phyloP scores from a whole-genome alignment of 257 asterid genomes.

The Nicotiana undulata region DNA sequence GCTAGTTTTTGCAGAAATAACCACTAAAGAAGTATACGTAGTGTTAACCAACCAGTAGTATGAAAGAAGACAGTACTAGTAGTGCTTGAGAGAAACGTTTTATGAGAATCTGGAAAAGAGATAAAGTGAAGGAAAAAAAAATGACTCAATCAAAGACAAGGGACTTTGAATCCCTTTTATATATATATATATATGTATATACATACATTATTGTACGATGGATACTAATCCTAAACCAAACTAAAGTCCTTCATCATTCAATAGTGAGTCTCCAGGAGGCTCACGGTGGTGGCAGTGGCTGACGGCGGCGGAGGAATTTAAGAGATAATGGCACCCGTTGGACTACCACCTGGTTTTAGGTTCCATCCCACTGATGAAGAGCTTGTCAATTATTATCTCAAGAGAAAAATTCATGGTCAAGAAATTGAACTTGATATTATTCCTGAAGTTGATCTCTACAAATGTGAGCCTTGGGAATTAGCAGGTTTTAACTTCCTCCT shows the following conservation, averaged over 20 bases:
- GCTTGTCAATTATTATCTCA: constrained; percentile 84
- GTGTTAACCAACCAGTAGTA: neutral
- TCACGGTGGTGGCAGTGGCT: neutral
- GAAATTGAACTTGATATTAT: constrained; percentile 88
- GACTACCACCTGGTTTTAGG: constrained; percentile 93
- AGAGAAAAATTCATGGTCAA: constrained; percentile 75
- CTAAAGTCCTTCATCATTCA: neutral
- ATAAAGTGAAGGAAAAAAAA: constrained; percentile 34
- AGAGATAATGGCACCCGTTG: constrained; percentile 72
- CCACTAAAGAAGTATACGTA: too few species aligned
- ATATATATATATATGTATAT: neutral
- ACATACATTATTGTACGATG: neutral
- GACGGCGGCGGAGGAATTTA: neutral
- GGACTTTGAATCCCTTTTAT: constrained; percentile 59
- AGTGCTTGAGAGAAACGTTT: constrained; percentile 92
- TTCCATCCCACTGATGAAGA: constrained; percentile 98
- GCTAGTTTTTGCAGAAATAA: too few species aligned
- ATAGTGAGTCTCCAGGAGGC: neutral
- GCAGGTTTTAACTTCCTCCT: constrained; percentile 41
- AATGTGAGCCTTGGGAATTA: constrained; percentile 96
- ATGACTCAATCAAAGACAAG: constrained; percentile 88
- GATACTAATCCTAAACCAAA: neutral
- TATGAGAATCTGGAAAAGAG: constrained; percentile 76
- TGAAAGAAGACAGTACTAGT: constrained; percentile 5
- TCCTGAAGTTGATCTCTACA: constrained; percentile 96